Evolutionary conservation across 306 rosid species (phyloP).

Genomic region (Ormosia semicastrata): DNA sequence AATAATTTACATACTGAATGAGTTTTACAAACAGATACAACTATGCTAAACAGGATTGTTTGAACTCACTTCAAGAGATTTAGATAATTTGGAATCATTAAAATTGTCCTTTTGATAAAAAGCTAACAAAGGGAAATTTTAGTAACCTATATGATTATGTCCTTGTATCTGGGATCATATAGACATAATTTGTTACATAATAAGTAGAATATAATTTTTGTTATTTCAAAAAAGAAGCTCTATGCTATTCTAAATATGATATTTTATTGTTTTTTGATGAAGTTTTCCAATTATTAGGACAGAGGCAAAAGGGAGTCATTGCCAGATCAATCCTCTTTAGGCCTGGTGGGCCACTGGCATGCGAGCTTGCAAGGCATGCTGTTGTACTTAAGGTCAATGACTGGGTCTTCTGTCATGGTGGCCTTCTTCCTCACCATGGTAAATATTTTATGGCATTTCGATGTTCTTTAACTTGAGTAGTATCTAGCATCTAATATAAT

Average conservation of each 20-base stretch:
- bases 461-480: not conserved
- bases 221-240: not conserved
- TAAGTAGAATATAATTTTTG: not conserved
- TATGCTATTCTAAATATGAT: conserved; percentile 2
- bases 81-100: not conserved
- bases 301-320: conserved; percentile 91
- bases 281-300: conserved; percentile 64
- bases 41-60: not conserved
- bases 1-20: not conserved
- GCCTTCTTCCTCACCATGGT: conserved; percentile 99
- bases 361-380: conserved; percentile 73
- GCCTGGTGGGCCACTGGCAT: conserved; percentile 81
- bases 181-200: not conserved
- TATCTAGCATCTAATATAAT: not conserved
- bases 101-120: conserved; percentile 1
- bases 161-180: not conserved
- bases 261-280: conserved; percentile 39
- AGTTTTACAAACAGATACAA: not conserved
- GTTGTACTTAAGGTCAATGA: conserved; percentile 93
- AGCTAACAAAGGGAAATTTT: not conserved
- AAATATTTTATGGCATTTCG: conserved; percentile 27
- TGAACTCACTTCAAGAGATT: not conserved
- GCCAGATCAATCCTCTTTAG: conserved; percentile 82
- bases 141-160: not conserved
- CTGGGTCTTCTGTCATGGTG: conserved; percentile 98